These are phyloP conservation scores for Claviceps monticola DNA, from an alignment of 2,329 filamentous ascomycete species.

Conservation along the genomic window DNA sequence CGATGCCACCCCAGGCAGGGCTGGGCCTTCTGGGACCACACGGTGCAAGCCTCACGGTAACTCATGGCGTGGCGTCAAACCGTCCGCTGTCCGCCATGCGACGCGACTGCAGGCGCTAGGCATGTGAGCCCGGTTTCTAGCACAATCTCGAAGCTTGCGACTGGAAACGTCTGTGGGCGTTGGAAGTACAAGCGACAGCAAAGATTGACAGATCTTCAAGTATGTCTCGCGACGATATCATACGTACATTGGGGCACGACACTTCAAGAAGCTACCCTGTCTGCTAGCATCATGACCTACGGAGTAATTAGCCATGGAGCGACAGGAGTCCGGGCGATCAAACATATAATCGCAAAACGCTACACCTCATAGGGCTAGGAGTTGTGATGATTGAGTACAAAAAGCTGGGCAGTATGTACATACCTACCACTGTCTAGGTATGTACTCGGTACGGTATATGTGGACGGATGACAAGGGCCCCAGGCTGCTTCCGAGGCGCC, in stretches of 20 bases:
- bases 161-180: constrained; percentile 1
- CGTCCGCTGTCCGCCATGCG: neutral
- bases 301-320: neutral
- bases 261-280: neutral
- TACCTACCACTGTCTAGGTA: too few relatives aligned
- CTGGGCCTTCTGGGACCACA: constrained; percentile 4
- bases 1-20: constrained; percentile 8
- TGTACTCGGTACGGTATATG: neutral
- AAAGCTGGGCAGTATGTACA: constrained; percentile 1
- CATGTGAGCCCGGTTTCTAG: neutral
- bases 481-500: constrained; percentile 13
- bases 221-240: neutral
- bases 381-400: neutral
- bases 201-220: neutral
- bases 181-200: neutral
- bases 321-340: constrained; percentile 3
- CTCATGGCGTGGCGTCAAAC: constrained; percentile 6
- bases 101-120: neutral
- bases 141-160: constrained; percentile 2
- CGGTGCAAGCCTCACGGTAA: neutral
- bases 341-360: neutral
- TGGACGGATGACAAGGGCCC: neutral
- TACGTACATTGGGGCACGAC: neutral
- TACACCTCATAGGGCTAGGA: constrained; percentile 5
- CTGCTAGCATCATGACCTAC: neutral